Conservation (phyloP, 164 flowering plant genomes). For the Liquidambar formosana region DNA sequence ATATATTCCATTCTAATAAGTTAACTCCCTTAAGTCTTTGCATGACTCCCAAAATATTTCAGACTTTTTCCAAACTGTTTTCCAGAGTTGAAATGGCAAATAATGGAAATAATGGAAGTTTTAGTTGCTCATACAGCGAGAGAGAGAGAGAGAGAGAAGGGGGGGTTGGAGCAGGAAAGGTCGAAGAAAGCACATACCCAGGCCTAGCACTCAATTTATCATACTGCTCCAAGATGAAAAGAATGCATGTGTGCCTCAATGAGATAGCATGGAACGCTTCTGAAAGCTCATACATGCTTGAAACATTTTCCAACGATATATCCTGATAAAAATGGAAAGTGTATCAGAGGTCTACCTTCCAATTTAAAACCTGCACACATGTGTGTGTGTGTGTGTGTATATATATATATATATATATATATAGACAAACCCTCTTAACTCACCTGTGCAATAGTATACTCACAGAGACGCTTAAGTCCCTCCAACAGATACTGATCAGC, state of each 20-base stretch:
- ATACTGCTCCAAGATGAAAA: conserved; percentile 81
- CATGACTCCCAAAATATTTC: no score
- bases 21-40: no score
- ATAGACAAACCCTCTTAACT: conserved; percentile 6
- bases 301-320: conserved; percentile 80
- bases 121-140: no score
- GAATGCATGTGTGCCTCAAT: conserved; percentile 78
- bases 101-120: no score
- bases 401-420: neutral
- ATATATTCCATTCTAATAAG: no score
- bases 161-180: neutral
- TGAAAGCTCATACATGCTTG: conserved; percentile 93
- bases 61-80: no score
- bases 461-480: conserved; percentile 55
- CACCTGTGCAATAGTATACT: conserved; percentile 54
- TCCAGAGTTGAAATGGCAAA: no score
- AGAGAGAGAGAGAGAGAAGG: conserved; percentile 4
- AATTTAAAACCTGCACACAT: neutral
- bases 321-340: conserved; percentile 43
- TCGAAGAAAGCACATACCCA: conserved; percentile 52
- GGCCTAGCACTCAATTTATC: conserved; percentile 66
- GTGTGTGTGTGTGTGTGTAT: no score
- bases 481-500: conserved; percentile 63
- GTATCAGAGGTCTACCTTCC: neutral
- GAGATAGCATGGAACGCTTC: conserved; percentile 92